Conservation (phyloP, 352 stramenopile genomes). For the Globisporangium lucens region DNA sequence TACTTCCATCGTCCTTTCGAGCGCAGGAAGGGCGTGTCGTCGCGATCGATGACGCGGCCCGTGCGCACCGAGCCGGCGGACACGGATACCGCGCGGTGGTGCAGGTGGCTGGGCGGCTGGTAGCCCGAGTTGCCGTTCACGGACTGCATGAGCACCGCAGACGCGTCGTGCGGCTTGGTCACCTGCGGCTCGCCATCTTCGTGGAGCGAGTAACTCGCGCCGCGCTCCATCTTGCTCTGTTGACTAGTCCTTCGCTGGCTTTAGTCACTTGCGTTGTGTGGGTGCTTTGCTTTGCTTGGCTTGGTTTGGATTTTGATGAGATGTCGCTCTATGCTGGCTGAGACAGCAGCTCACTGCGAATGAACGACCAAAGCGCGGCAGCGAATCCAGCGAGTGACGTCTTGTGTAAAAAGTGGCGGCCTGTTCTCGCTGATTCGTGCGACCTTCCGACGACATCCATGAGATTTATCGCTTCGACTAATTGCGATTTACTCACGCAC, state of each 20-base stretch:
- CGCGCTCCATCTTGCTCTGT: conserved; percentile 29
- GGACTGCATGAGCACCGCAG: conserved; percentile 10
- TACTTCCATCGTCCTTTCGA: conserved; percentile 82
- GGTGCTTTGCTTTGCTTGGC: not conserved
- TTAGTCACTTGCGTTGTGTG: not conserved
- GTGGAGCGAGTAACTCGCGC: conserved; percentile 47
- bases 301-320: not conserved
- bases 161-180: conserved; percentile 16
- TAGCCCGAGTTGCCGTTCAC: conserved; percentile 13
- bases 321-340: not conserved
- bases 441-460: conserved; percentile 5
- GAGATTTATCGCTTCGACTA: not conserved
- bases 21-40: conserved; percentile 57
- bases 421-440: not conserved
- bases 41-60: conserved; percentile 70
- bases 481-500: not conserved
- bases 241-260: too few species aligned
- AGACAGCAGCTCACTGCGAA: not conserved
- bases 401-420: not conserved
- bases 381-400: not conserved
- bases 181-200: conserved; percentile 23
- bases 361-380: not conserved
- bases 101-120: conserved; percentile 12
- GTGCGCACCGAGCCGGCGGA: conserved; percentile 26
- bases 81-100: conserved; percentile 15